Conservation (phyloP, 1,284 basidiomycete genomes). For the Leccinum pseudoinsigne region DNA sequence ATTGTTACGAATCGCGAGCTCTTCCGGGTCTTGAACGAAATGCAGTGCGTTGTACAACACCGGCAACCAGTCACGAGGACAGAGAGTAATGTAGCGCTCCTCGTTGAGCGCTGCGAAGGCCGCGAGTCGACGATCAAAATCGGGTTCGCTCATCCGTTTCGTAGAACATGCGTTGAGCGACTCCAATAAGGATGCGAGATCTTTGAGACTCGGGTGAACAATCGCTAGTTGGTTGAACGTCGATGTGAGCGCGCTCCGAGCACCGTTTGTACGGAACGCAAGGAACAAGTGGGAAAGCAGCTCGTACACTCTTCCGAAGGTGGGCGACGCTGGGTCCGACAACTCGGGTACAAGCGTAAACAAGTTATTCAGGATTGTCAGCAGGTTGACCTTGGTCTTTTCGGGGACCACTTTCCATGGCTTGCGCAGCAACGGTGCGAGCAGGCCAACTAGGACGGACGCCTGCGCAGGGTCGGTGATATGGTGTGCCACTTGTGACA, state of each 20-base stretch:
- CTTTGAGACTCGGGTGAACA: slow-evolving; percentile 49
- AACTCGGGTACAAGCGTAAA: slow-evolving; percentile 76
- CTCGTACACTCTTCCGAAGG: slow-evolving; percentile 62
- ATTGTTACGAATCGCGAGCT: slow-evolving; percentile 86
- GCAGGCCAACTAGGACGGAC: slow-evolving; percentile 69
- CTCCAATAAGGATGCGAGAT: slow-evolving; percentile 57
- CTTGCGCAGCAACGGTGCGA: slow-evolving; percentile 82
- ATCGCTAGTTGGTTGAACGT: slow-evolving; percentile 63
- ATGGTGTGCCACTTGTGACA: slow-evolving; percentile 81
- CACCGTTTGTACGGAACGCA: slow-evolving; percentile 66
- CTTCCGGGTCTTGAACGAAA: slow-evolving; percentile 89
- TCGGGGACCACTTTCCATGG: slow-evolving; percentile 75
- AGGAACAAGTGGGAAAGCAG: slow-evolving; percentile 78
- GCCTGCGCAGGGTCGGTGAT: slow-evolving; percentile 76
- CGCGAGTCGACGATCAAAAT: slow-evolving; percentile 85
- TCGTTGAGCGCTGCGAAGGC: slow-evolving; percentile 84
- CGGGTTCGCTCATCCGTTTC: slow-evolving; percentile 87
- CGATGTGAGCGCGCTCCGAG: slow-evolving; percentile 66
- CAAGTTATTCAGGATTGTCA: slow-evolving; percentile 76
- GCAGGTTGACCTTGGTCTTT: slow-evolving; percentile 83
- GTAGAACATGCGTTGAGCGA: slow-evolving; percentile 87
- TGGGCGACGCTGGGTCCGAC: slow-evolving; percentile 45
- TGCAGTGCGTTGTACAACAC: slow-evolving; percentile 84
- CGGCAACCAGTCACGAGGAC: slow-evolving; percentile 76
- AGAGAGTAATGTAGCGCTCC: slow-evolving; percentile 48